Evolutionary conservation across 1,284 basidiomycete species (phyloP).

Genomic region (Ustilago tritici): DNA sequence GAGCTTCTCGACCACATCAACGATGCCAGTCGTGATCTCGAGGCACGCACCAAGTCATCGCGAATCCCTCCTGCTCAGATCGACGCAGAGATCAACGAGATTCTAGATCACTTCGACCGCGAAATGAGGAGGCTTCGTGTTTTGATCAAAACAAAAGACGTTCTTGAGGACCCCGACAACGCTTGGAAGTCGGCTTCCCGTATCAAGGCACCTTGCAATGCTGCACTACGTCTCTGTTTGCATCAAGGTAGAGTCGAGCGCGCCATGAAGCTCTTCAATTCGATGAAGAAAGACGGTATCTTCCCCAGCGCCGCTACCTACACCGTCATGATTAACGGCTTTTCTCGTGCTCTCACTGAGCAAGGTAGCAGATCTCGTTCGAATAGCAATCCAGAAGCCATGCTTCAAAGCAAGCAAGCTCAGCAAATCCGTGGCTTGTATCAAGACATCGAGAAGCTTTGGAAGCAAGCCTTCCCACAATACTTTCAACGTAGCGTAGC

Average conservation of each 20-base stretch:
- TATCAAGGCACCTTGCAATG: conserved; percentile 40
- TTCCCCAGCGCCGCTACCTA: conserved; percentile 33
- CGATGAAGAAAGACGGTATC: conserved; percentile 53
- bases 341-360: conserved; percentile 1
- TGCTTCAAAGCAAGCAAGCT: conserved; percentile 9
- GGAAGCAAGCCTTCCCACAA: conserved; percentile 37
- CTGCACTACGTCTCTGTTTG: conserved; percentile 33
- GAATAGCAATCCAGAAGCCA: not conserved
- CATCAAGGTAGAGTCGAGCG: conserved; percentile 14
- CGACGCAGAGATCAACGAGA: conserved; percentile 11
- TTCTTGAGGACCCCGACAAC: conserved; percentile 31
- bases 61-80: not conserved
- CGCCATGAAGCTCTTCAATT: conserved; percentile 34
- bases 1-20: conserved; percentile 14
- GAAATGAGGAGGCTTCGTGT: conserved; percentile 45
- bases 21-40: not conserved
- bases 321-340: conserved; percentile 25
- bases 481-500: conserved; percentile 22
- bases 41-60: not conserved
- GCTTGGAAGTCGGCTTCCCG: conserved; percentile 43
- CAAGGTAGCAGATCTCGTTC: not conserved
- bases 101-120: conserved; percentile 22
- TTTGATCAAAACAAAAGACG: conserved; percentile 43
- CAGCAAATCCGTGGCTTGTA: conserved; percentile 22
- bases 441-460: conserved; percentile 35